Base-by-base conservation (phyloP, 768 basidiomycete genomes). In the Leucocoprinus leucothites region DNA sequence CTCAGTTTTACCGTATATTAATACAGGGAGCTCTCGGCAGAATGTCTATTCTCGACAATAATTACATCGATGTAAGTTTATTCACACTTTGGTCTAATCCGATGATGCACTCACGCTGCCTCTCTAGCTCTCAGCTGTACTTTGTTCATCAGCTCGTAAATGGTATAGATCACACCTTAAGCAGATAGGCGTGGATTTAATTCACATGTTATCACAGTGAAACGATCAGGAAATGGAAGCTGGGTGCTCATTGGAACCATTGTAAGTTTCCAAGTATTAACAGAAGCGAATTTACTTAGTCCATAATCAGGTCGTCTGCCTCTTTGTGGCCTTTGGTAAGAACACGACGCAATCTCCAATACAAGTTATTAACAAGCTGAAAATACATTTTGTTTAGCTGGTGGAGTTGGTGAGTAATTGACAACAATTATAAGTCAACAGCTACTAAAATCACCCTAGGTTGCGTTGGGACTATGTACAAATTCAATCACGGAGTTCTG, bases 101-200 rank as follows among this genome's bases (percentile, higher is more conserved):
- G 31, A 25, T 11, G 14, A 11, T 24, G n/a, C n/a, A 52, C 5
- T 22, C 8, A 40, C n/a, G 38, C 11, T 49, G 13, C 14, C 22
- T 21, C 34, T 41, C 9, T 57, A 77, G 77, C 25, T 77, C 77
- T 11, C 77, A 79, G 56, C 60, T 72, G 57, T 76, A 72, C 61
- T 78, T 79, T 53, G 75, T 71, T 3, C 66, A 70, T 50, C 75
- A 78, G 58, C 60, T 78, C 5, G 67, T 74, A 45, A 60, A 60
- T 13, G 73, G 74, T 73, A 48, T 19, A 64, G 53, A 9, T 9
- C 34, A 16, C 16, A 5, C 9, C 40, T 35, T 43, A 24, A 42
- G 34, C 14, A 46, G 13, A 22, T n/a, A 4, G 8, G 21, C 24
- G 21, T 47, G 40, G 19, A 41, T 43, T 44, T 26, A 1, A 13